These are phyloP conservation scores for Pittosporum tobira DNA, from an alignment of 129 eudicot species.

Conservation along the genomic window DNA sequence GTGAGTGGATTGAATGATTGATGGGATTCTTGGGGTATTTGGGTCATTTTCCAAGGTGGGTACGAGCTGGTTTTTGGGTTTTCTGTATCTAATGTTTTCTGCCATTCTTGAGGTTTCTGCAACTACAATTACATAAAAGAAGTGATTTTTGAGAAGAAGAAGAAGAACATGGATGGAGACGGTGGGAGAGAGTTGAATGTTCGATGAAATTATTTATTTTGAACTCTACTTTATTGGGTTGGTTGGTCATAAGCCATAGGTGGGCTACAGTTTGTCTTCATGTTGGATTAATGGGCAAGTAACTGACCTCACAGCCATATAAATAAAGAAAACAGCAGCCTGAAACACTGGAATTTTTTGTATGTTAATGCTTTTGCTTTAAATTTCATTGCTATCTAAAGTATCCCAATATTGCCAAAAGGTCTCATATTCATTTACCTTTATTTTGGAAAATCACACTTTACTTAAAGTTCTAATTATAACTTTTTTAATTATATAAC, in stretches of 20 bases:
- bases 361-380: slow-evolving; percentile 1
- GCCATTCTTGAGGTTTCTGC: slow-evolving; percentile 28
- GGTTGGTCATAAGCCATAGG: too few relatives aligned
- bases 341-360: slow-evolving; percentile 15
- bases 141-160: slow-evolving; percentile 14
- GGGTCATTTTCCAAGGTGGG: slow-evolving; percentile 36
- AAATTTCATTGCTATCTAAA: neutral
- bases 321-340: slow-evolving; percentile 10
- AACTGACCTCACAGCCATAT: slow-evolving; percentile 6
- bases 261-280: slow-evolving; percentile 32
- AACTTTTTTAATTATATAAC: neutral
- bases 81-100: slow-evolving; percentile 37
- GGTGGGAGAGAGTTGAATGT: slow-evolving; percentile 3
- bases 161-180: slow-evolving; percentile 8
- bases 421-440: neutral
- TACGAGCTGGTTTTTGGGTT: slow-evolving; percentile 32
- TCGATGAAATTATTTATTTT: neutral
- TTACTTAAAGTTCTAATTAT: too few relatives aligned
- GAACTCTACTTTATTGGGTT: slow-evolving; percentile 6
- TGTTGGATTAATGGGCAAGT: slow-evolving; percentile 19
- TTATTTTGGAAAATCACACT: too few relatives aligned
- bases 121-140: slow-evolving; percentile 16
- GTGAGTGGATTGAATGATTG: slow-evolving; percentile 27
- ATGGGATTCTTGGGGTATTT: slow-evolving; percentile 20
- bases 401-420: neutral